phyloP scores from a whole-genome alignment of 2,329 filamentous ascomycete species.

The Calonectria pteridis region DNA sequence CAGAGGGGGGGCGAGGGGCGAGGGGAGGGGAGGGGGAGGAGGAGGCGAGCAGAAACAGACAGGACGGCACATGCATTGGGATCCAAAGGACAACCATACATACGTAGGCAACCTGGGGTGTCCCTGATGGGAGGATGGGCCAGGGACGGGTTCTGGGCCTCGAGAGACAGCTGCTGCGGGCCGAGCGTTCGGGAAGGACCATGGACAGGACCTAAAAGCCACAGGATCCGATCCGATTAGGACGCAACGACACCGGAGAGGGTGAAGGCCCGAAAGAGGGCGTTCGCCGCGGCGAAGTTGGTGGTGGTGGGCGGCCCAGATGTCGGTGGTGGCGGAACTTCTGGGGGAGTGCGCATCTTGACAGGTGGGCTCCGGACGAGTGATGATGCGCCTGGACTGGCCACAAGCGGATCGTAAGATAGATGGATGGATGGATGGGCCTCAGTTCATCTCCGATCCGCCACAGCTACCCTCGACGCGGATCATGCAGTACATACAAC shows the following conservation, averaged over 20 bases:
- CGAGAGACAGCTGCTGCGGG: constrained; percentile 21
- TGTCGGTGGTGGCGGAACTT: constrained; percentile 29
- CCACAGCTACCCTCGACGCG: not conserved
- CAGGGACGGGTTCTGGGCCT: constrained; percentile 12
- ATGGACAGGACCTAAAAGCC: not conserved
- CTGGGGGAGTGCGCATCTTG: constrained; percentile 30
- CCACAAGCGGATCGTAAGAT: constrained; percentile 16
- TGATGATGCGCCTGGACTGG: constrained; percentile 2
- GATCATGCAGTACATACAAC: not conserved
- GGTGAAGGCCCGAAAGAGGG: constrained; percentile 36
- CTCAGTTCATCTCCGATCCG: constrained; percentile 26
- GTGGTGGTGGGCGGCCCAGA: constrained; percentile 22
- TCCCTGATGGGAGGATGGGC: not conserved
- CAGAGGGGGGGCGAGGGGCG: not conserved
- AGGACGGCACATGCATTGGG: constrained; percentile 21
- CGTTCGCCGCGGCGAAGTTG: constrained; percentile 40
- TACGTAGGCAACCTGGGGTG: constrained; percentile 13
- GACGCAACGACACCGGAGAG: constrained; percentile 1
- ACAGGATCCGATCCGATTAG: constrained; percentile 14
- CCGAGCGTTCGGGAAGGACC: constrained; percentile 29
- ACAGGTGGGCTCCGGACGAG: constrained; percentile 32
- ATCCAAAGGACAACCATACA: constrained; percentile 9
- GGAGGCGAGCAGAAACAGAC: not conserved
- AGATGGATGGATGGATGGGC: constrained; percentile 26
- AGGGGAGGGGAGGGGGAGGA: too few relatives aligned